Evolutionary conservation across 2,329 filamentous ascomycete species (phyloP).

Genomic region (Orbilia blumenaviensis): DNA sequence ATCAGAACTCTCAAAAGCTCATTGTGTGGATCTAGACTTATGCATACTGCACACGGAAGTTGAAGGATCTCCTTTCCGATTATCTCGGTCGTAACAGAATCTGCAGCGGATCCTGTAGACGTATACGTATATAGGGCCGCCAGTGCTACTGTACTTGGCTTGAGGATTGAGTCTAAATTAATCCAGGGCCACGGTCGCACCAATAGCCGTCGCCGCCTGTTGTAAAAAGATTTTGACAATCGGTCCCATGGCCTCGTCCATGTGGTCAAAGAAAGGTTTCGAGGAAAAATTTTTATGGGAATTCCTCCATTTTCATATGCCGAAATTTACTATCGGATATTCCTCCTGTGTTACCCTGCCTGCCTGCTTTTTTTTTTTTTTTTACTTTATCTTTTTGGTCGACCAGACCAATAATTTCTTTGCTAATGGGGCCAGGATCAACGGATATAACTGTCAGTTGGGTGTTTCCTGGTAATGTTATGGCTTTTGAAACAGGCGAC

Average conservation of each 20-base stretch:
- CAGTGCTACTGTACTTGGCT: no score
- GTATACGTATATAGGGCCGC: not conserved
- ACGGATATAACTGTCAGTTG: constrained; percentile 11
- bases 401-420: constrained; percentile 2
- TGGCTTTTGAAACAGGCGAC: constrained; percentile 3
- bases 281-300: not conserved
- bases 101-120: not conserved
- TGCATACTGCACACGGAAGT: no score
- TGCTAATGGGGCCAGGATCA: not conserved
- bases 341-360: not conserved
- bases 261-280: not conserved
- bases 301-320: not conserved
- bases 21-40: no score
- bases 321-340: not conserved
- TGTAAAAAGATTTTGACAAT: not conserved
- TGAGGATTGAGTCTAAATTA: not conserved
- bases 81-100: not conserved
- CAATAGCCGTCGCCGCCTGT: constrained; percentile 3
- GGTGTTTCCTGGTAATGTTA: not conserved
- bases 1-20: not conserved
- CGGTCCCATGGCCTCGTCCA: not conserved
- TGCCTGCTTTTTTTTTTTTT: not conserved
- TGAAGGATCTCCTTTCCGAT: not conserved
- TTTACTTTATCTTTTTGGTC: not conserved
- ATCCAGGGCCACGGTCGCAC: not conserved